Evolutionary conservation across 495 filamentous ascomycete species (phyloP), one percentile per base, ranked within the genome.

Genomic region (Penicillium bovifimosum): DNA sequence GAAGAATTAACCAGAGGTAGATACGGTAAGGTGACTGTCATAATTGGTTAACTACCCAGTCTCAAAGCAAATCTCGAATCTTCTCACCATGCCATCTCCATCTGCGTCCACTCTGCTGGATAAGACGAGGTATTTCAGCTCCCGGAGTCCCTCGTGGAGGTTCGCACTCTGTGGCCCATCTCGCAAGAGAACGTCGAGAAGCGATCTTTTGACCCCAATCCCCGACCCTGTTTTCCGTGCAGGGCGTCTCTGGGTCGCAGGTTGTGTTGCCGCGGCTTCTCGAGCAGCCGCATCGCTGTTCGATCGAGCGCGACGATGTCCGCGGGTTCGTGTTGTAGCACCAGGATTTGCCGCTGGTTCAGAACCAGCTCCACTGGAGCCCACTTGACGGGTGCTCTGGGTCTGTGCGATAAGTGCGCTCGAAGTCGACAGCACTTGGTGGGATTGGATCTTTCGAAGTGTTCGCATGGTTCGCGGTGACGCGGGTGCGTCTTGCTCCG

Each of bases 1-100:
- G 86, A 27, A 98, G 80, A 47, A 95, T 87, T 17, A 96, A 78
- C 93, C 93, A 99, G 49, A 96, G 80, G 67, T 99, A 97, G 55
- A 97, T 91, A 56, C 93, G 83, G 48, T 92, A 81, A 31, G 88
- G 80, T n/a, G 93, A 97, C 91, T 96, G 59, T 18, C 28, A 32
- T 34, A 10, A 52, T 24, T 14, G 45, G 42, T 65, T 52, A 59
- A 53, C 45, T 41, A 28, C 10, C 9, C 20, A 36, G 31, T 26
- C 33, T n/a, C 27, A 54, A 38, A 35, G 20, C 13, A 27, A 17
- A 28, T 24, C 2, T 42, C 6, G 9, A 17, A 17, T 41, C 3
- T 4, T 44, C 52, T 51, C 72, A 93, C 90, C 90, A 96, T 96
- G 75, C 91, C 91, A 76, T 96, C 91, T 46, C 73, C 79, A 66